phyloP scores from a whole-genome alignment of 352 stramenopile species.

The Pilasporangium apinafurcum region DNA sequence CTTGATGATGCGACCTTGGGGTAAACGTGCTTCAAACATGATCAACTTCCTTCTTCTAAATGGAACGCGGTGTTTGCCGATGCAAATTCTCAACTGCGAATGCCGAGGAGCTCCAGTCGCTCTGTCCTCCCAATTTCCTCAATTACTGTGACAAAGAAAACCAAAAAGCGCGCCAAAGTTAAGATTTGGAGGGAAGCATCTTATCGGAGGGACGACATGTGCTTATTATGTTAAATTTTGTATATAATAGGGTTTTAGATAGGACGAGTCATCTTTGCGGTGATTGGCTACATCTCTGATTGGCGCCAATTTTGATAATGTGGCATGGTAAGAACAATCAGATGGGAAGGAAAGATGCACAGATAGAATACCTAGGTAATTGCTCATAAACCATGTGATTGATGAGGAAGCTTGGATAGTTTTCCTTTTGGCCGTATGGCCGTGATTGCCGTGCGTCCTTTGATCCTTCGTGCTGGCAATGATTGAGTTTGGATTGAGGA shows the following conservation, averaged over 20 bases:
- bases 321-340: no score
- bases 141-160: constrained; percentile 23
- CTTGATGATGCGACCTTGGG: constrained; percentile 96
- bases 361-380: background rate
- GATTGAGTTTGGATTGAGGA: no score
- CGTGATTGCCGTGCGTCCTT: no score
- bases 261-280: background rate
- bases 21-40: constrained; percentile 99
- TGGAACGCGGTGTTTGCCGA: background rate
- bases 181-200: no score
- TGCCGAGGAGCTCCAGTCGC: no score
- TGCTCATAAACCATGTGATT: background rate
- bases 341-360: no score
- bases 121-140: constrained; percentile 5
- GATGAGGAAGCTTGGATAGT: constrained; percentile 1
- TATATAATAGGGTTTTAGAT: constrained; percentile 1
- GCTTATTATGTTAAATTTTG: constrained; percentile 1
- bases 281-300: constrained; percentile 14
- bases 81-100: constrained; percentile 37
- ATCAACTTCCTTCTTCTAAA: constrained; percentile 14
- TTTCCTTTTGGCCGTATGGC: no score
- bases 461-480: no score
- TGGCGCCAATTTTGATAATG: no score
- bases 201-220: constrained; percentile 7
- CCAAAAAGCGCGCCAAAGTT: constrained; percentile 26